These are phyloP conservation scores for Pterocarpus macrocarpus DNA, from an alignment of 306 rosid genomes.

Conservation along the genomic window DNA sequence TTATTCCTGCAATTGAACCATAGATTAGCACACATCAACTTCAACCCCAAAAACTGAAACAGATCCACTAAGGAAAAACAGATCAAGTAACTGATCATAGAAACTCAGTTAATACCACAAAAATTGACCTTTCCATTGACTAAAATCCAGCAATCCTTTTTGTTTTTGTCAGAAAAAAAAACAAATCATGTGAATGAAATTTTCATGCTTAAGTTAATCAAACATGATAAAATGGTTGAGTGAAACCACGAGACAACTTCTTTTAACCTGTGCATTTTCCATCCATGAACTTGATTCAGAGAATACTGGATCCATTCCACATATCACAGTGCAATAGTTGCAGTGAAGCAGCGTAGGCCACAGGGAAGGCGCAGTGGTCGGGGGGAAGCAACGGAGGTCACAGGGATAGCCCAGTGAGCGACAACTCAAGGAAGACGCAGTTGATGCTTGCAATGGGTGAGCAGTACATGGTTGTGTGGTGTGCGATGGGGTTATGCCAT, in stretches of 20 bases:
- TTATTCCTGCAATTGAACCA: slow-evolving; percentile 14
- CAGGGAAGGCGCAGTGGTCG: too few relatives aligned
- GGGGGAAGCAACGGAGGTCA: too few relatives aligned
- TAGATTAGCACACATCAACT: not conserved
- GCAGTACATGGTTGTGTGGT: too few relatives aligned
- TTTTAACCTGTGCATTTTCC: slow-evolving; percentile 87
- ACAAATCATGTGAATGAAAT: slow-evolving; percentile 5
- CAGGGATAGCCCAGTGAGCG: too few relatives aligned
- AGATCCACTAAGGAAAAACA: slow-evolving; percentile 30
- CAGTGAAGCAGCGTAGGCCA: too few relatives aligned
- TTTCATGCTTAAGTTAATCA: slow-evolving; percentile 11
- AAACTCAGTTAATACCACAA: slow-evolving; percentile 13
- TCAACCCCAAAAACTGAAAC: slow-evolving; percentile 38
- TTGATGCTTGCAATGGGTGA: too few relatives aligned
- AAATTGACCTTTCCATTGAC: slow-evolving; percentile 78
- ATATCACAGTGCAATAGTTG: slow-evolving; percentile 83
- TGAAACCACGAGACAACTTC: slow-evolving; percentile 73
- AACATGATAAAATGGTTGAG: slow-evolving; percentile 96
- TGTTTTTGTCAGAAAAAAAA: slow-evolving; percentile 35
- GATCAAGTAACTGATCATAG: slow-evolving; percentile 6
- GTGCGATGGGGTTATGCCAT: too few relatives aligned
- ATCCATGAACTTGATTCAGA: slow-evolving; percentile 93
- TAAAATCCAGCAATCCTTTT: slow-evolving; percentile 86
- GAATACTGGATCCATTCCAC: slow-evolving; percentile 99
- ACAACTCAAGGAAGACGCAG: too few relatives aligned